phyloP scores from a whole-genome alignment of 2,329 filamentous ascomycete species.

The Dothideomycetidae sp. region DNA sequence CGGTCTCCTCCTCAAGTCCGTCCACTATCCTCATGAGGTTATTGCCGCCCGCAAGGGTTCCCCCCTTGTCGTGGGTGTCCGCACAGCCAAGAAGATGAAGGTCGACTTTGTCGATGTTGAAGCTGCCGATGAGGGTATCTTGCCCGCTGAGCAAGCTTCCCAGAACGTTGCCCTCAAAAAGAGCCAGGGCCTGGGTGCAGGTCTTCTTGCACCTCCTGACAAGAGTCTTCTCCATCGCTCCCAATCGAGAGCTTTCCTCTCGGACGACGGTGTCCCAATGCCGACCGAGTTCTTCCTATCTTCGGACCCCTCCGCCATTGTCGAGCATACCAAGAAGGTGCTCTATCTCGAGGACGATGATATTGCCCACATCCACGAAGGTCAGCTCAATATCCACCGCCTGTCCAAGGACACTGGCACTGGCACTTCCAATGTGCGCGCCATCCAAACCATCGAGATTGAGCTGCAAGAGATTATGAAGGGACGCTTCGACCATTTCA shows the following conservation, averaged over 20 bases:
- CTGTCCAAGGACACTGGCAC: slow-evolving; percentile 94
- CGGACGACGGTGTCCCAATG: slow-evolving; percentile 94
- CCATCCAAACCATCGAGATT: slow-evolving; percentile 96
- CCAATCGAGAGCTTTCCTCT: slow-evolving; percentile 96
- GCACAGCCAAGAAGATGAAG: slow-evolving; percentile 98
- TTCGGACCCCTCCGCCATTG: slow-evolving; percentile 92
- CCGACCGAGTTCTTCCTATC: slow-evolving; percentile 99
- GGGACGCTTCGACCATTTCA: slow-evolving; percentile 99
- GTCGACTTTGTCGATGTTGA: slow-evolving; percentile 99
- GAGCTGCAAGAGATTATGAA: slow-evolving; percentile 99
- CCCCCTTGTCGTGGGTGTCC: slow-evolving; percentile 90
- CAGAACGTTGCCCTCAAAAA: slow-evolving; percentile 97
- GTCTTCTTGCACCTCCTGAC: slow-evolving; percentile 73
- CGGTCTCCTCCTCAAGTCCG: slow-evolving; percentile 92
- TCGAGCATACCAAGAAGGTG: slow-evolving; percentile 99
- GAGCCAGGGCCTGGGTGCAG: slow-evolving; percentile 22
- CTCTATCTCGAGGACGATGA: slow-evolving; percentile 99
- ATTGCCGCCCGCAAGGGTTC: slow-evolving; percentile 98
- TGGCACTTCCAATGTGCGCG: slow-evolving; percentile 88
- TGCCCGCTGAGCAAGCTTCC: slow-evolving; percentile 85
- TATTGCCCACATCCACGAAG: slow-evolving; percentile 98
- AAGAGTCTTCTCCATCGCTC: slow-evolving; percentile 97
- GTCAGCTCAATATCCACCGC: slow-evolving; percentile 96
- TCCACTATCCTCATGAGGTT: slow-evolving; percentile 95
- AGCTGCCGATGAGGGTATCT: slow-evolving; percentile 72